A percentile compares a stretch with the other conserved stretches of the same genome.
Conservation (phyloP, 805 yeast species). For the Nakazawaea pomicola region DNA sequence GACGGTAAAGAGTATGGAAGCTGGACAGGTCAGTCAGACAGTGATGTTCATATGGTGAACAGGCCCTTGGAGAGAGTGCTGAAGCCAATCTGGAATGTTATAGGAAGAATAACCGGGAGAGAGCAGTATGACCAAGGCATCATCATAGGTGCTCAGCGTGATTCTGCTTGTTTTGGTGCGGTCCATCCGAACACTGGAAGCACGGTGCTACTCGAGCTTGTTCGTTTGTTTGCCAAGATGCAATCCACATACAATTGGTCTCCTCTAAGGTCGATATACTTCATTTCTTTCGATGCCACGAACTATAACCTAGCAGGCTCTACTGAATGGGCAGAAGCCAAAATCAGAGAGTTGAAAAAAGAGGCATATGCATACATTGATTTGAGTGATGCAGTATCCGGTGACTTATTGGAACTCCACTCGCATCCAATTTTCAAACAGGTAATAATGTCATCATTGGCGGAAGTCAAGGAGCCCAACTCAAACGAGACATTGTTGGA, state of each 20-base stretch:
- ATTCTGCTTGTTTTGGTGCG: constrained; percentile 74
- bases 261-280: constrained; percentile 78
- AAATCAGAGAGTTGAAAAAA: constrained; percentile 44
- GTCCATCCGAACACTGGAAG: constrained; percentile 70
- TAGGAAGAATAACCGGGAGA: constrained; percentile 72
- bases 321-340: constrained; percentile 67
- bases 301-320: constrained; percentile 81
- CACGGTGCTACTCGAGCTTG: constrained; percentile 63
- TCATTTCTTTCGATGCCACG: constrained; percentile 79
- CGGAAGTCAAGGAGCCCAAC: constrained; percentile 21
- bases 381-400: constrained; percentile 56
- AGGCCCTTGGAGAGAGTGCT: constrained; percentile 41
- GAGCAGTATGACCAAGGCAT: constrained; percentile 75
- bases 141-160: constrained; percentile 80
- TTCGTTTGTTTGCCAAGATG: constrained; percentile 61
- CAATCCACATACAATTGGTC: constrained; percentile 67
- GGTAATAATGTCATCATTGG: constrained; percentile 39
- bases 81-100: constrained; percentile 73
- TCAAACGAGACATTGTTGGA: constrained; percentile 19
- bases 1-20: constrained; percentile 26
- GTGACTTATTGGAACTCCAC: constrained; percentile 47
- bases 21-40: constrained; percentile 36
- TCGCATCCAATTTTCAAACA: constrained; percentile 62
- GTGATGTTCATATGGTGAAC: constrained; percentile 26
- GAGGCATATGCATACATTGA: constrained; percentile 73